These are phyloP conservation scores for Sedum album DNA, from an alignment of 164 flowering plant genomes.

Conservation along the genomic window DNA sequence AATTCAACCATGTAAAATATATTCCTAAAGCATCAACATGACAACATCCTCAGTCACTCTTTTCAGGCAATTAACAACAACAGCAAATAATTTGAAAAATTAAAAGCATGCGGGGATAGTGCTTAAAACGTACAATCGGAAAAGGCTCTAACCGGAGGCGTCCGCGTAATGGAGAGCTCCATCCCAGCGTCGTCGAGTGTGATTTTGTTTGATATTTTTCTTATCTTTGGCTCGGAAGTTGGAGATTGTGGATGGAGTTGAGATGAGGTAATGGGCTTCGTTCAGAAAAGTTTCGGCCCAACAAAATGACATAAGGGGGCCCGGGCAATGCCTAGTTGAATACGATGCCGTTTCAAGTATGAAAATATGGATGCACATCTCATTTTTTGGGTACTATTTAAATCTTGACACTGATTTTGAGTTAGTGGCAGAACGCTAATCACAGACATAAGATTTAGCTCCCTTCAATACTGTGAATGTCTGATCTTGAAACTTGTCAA, in stretches of 20 bases:
- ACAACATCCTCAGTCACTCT: no score
- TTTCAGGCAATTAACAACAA: not conserved
- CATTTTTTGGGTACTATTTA: not conserved
- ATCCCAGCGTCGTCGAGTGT: no score
- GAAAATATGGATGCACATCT: no score
- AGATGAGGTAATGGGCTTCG: no score
- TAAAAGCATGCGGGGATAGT: not conserved
- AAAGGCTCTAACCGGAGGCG: slow-evolving; percentile 14
- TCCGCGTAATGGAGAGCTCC: slow-evolving; percentile 19
- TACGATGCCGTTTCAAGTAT: no score
- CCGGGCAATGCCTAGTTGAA: no score
- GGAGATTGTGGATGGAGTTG: no score
- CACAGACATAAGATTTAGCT: slow-evolving; percentile 4
- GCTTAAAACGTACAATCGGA: slow-evolving; percentile 16
- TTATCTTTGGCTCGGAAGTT: no score
- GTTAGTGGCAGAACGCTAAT: not conserved
- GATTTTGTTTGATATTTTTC: no score
- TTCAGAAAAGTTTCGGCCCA: no score
- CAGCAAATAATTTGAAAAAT: not conserved
- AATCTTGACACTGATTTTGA: not conserved
- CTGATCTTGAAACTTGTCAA: slow-evolving; percentile 6
- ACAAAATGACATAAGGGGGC: no score
- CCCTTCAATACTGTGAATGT: slow-evolving; percentile 5
- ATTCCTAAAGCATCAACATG: no score
- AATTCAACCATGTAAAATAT: not conserved